These are phyloP conservation scores for Geranium incanum DNA, from an alignment of 441 rosid species.

Conservation along the genomic window DNA sequence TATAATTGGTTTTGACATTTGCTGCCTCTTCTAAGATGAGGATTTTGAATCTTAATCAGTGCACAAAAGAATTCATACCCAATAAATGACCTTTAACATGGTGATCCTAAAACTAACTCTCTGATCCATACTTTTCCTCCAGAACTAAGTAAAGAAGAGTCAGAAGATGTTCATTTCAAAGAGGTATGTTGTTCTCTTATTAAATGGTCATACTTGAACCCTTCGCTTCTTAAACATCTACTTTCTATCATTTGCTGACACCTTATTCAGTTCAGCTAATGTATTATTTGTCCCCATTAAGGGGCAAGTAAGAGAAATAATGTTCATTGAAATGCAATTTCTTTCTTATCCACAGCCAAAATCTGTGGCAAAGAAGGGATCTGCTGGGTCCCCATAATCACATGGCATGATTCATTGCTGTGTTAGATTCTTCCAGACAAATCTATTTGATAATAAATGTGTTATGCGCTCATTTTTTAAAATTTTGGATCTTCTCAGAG, in stretches of 20 bases:
- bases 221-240: neutral
- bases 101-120: constrained; percentile 3
- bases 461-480: neutral
- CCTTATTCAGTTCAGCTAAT: neutral
- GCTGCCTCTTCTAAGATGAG: neutral
- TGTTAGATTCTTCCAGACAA: neutral
- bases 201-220: neutral
- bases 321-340: neutral
- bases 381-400: neutral
- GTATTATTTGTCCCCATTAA: neutral
- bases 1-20: constrained; percentile 1
- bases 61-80: neutral
- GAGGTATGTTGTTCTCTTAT: constrained; percentile 41
- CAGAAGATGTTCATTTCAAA: constrained; percentile 86
- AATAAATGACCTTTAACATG: neutral
- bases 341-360: constrained; percentile 6
- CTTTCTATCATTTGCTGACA: neutral
- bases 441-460: neutral
- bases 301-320: neutral
- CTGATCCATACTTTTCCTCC: constrained; percentile 22
- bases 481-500: neutral
- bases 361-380: neutral
- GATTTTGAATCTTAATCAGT: neutral
- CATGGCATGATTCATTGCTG: neutral
- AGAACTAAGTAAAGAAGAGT: constrained; percentile 68